These are phyloP conservation scores for Hymenoscyphus fraxineus DNA, from an alignment of 2,329 filamentous ascomycete genomes.

Conservation along the genomic window DNA sequence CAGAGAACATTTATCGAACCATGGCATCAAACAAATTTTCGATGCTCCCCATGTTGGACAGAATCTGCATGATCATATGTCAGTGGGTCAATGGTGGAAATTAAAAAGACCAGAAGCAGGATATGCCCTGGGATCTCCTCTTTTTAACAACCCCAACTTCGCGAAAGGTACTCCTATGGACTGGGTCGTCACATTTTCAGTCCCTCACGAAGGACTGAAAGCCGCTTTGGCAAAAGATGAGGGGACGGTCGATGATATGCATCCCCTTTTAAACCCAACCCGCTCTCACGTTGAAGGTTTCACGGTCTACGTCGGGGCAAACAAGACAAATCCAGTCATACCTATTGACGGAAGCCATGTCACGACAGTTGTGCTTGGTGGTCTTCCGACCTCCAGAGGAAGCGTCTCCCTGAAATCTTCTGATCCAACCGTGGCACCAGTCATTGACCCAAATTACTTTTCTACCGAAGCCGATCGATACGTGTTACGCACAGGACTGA, in stretches of 20 bases:
- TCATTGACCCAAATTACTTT: conserved; percentile 13
- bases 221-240: conserved; percentile 1
- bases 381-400: conserved; percentile 19
- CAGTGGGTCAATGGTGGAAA: conserved; percentile 10
- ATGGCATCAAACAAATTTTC: not conserved
- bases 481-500: not conserved
- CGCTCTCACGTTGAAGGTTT: no score
- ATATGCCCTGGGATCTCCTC: conserved; percentile 12
- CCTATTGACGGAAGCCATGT: conserved; percentile 15
- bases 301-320: no score
- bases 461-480: conserved; percentile 6
- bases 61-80: conserved; percentile 39
- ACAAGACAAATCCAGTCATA: not conserved
- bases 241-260: conserved; percentile 25
- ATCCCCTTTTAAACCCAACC: not conserved
- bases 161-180: conserved; percentile 13
- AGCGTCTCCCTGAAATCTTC: conserved; percentile 9
- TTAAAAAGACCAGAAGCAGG: conserved; percentile 15
- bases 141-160: conserved; percentile 10
- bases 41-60: not conserved
- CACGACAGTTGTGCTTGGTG: conserved; percentile 7
- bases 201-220: conserved; percentile 3
- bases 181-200: conserved; percentile 10
- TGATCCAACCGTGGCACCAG: not conserved
- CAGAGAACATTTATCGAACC: not conserved